Conservation (phyloP, 2,329 filamentous ascomycete species). For the Xylogone sp. region DNA sequence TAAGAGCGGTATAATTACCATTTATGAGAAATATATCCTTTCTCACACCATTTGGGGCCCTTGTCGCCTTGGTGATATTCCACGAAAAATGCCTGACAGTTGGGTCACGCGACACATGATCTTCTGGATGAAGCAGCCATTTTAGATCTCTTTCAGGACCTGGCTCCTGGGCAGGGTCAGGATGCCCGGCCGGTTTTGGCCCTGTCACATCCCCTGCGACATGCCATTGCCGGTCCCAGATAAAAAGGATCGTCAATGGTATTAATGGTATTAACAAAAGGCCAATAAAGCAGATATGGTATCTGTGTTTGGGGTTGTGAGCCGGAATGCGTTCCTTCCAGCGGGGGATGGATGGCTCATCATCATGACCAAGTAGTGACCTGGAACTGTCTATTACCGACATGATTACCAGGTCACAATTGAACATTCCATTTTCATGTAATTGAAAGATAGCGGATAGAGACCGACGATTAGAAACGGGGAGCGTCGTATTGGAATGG, state of each 20-base stretch:
- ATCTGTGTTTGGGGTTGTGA: background rate
- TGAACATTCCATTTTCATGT: background rate
- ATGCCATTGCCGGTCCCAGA: conserved; percentile 3
- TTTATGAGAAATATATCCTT: conserved; percentile 47
- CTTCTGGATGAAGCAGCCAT: conserved; percentile 33
- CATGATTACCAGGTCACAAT: background rate
- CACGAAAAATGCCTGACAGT: conserved; percentile 31
- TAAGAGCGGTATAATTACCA: conserved; percentile 15
- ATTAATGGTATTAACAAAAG: conserved; percentile 1
- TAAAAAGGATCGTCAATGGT: background rate
- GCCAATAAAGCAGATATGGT: background rate
- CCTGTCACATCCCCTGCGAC: background rate
- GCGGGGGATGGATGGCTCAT: background rate
- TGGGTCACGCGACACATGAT: conserved; percentile 34
- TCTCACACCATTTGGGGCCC: conserved; percentile 43
- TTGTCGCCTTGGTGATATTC: conserved; percentile 33
- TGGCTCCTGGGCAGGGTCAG: background rate
- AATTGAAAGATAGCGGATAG: background rate
- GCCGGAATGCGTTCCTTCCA: conserved; percentile 5
- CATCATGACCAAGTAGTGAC: conserved; percentile 4
- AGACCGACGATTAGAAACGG: background rate
- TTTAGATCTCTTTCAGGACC: conserved; percentile 5
- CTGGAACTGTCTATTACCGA: conserved; percentile 2
- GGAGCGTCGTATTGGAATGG: background rate
- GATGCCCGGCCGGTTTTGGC: background rate